A percentile compares a stretch with the other conserved stretches of the same genome.
These are phyloP conservation scores for Globisporangium barbulae DNA, from an alignment of 352 stramenopile genomes.

Conservation along the genomic window DNA sequence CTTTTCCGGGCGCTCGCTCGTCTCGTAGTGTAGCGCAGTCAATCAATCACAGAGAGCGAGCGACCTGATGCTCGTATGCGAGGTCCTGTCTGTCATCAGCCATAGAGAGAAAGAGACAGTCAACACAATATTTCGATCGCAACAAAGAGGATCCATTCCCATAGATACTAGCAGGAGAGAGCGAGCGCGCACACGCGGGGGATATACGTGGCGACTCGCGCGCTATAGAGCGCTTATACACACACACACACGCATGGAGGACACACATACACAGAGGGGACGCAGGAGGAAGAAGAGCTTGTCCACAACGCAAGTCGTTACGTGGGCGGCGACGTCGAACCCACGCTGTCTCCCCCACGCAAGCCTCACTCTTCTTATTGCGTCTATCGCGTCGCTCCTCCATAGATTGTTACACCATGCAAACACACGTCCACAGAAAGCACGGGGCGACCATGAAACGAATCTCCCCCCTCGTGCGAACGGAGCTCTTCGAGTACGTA, in stretches of 20 bases:
- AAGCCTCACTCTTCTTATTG: neutral
- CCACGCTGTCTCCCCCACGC: no score
- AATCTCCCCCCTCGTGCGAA: neutral
- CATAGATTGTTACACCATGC: neutral
- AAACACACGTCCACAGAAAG: neutral
- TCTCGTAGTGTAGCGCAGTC: neutral
- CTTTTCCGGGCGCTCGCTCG: neutral
- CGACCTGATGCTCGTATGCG: neutral
- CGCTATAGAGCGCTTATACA: neutral
- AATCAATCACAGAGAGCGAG: neutral
- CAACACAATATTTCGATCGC: neutral
- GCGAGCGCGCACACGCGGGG: neutral
- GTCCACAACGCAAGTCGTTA: neutral
- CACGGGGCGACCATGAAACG: neutral
- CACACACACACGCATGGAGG: neutral
- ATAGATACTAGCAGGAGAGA: neutral
- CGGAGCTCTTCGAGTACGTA: neutral
- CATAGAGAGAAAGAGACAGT: slow-evolving; percentile 4
- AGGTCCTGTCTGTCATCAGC: neutral
- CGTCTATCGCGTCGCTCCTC: no score
- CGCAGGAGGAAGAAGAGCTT: neutral
- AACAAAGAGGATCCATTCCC: neutral
- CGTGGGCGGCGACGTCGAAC: neutral
- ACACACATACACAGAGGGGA: neutral
- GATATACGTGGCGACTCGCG: neutral